Base-by-base conservation (phyloP, 2,329 filamentous ascomycete species). In the Apiospora koreana region DNA sequence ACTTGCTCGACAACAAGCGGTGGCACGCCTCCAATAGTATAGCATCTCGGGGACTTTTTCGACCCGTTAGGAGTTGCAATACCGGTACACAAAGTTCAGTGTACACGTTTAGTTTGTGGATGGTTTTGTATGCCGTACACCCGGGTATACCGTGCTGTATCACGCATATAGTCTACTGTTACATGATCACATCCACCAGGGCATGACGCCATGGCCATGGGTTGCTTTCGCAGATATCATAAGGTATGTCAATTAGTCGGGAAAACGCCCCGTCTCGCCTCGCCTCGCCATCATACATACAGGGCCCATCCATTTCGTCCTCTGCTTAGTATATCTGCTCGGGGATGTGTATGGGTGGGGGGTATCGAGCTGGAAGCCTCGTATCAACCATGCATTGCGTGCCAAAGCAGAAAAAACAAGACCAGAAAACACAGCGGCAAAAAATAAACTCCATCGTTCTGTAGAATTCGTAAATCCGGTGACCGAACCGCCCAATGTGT, bases 241-340 rank as follows among this genome's bases (percentile, higher is more conserved):
- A 72, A 78, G 75, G 74, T 79, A 76, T 76, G 77, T 84, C 79
- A 79, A 85, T 85, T 84, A 84, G 79, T 83, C 77, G 81, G 79
- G 79, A 75, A 79, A 85, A 84, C 82, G 82, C 83, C 81, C 77
- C 79, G 80, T 82, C 79, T 81, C 82, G 82, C 82, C 81, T 81
- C 82, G 82, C 83, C 81, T 78, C 79, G 80, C 82, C 80, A 81
- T 83, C 82, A 83, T 84, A 86, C 81, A 84, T 82, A 79, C 77
- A 79, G 76, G 75, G 70, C 41, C 38, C 64, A 41, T 62, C 35
- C 54, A 48, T 38, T 77, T 74, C 72, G 72, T 77, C 75, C 73
- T 75, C 74, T 73, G 71, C 73, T 62, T n/a, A 38, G 54, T 38
- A 62, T 62, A 62, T 62, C 54, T 62, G 54, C 54, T 62, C 54